Base-by-base conservation (phyloP, 257 asterid species). In the Phtheirospermum japonicum region DNA sequence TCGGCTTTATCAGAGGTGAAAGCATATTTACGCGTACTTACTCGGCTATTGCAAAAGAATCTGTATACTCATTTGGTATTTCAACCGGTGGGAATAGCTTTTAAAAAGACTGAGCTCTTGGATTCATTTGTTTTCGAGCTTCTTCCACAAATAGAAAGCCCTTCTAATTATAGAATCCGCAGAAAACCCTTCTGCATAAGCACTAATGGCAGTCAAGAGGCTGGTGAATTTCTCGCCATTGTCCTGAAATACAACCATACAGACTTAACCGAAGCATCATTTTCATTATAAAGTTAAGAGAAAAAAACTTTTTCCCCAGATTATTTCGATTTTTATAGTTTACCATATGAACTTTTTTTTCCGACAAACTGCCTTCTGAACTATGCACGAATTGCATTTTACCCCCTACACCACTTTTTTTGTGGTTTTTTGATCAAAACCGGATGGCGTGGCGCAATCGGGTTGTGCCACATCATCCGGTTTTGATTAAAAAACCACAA, bases 131-230 rank as follows among this genome's bases (percentile, higher is more conserved):
- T 75, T 76, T 66, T 67, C 95, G 33, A 88, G 94, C 86, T 86
- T 82, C 80, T 86, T 85, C 98, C 98, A 91, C 80, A 91, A 69
- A 77, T 82, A 58, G 61, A 40, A 63, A 19, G 85, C 90, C 70
- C 94, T 79, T 76, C 93, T 85, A n/a, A 91, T 83, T 19, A 89
- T 80, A 56, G 80, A 17, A 85, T 91, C 95, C 2, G 95, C 95
- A 14, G 98, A 88, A 80, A 71, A 88, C 62, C 98, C 98, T 83
- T 88, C 97, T 0, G 98, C 96, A 54, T 91, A 91, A 34, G 97
- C 98, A 71, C 95, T 77, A 13, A 91, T 91, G 39, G 97, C 98
- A 10, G 70, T 85, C 77, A 86, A 67, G 58, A 88, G 98, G 82
- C 94, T 91, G 2, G 69, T 86, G 76, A 91, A 91, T 71, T 88